A percentile compares a stretch with the other conserved stretches of the same genome.
These are phyloP conservation scores for Ophiostoma sp. DNA, from an alignment of 2,329 filamentous ascomycete species.

Conservation along the genomic window DNA sequence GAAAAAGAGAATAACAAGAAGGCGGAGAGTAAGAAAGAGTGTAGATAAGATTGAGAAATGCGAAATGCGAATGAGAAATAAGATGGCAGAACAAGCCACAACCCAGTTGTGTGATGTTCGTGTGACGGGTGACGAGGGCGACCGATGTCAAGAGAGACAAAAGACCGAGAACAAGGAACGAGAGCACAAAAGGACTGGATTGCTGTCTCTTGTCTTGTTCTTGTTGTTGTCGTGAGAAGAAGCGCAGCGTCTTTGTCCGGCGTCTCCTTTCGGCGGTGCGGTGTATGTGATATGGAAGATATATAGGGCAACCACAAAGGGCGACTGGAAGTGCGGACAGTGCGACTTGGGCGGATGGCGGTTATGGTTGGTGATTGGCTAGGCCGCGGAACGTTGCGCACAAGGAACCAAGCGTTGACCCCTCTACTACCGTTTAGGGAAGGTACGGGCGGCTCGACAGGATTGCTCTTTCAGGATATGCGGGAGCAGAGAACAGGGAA, in stretches of 20 bases:
- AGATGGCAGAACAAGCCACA: constrained; percentile 20
- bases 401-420: constrained; percentile 1
- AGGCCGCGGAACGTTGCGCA: not conserved
- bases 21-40: not conserved
- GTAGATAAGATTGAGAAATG: not conserved
- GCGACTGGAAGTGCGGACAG: not conserved
- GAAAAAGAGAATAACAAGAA: not conserved
- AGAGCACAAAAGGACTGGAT: not conserved
- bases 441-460: constrained; percentile 26
- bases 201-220: not conserved
- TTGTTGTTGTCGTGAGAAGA: not conserved
- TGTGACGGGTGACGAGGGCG: constrained; percentile 14
- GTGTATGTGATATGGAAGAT: not conserved
- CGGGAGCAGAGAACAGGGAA: not conserved
- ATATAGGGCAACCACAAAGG: not conserved
- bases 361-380: constrained; percentile 16
- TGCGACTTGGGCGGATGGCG: constrained; percentile 6
- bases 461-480: constrained; percentile 16
- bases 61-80: not conserved
- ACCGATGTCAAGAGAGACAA: constrained; percentile 13
- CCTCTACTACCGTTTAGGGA: constrained; percentile 26
- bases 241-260: constrained; percentile 21
- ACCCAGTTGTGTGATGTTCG: constrained; percentile 25
- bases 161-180: constrained; percentile 10
- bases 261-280: constrained; percentile 18